Evolutionary conservation across 2,329 filamentous ascomycete species (phyloP), one percentile per base, ranked within the genome.

Genomic region (Ceratocystis ficicola): DNA sequence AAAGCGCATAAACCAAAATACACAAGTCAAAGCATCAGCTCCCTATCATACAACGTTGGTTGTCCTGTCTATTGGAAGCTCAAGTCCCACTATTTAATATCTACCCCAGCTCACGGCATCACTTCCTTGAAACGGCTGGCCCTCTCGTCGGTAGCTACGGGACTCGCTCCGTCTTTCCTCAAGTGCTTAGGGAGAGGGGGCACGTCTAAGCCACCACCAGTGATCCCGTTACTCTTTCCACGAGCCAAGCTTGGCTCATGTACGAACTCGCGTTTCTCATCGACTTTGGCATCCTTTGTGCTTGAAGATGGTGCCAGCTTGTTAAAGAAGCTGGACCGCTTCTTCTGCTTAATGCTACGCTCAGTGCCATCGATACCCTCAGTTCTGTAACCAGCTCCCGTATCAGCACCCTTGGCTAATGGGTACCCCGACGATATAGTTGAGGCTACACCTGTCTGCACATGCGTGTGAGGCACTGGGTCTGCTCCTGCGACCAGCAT

Each of bases 61-160:
- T 12, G n/a, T 8, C 22, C 48, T 20, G 3, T 22, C 46, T n/a
- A 20, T 20, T 3, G 7, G 20, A 20, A 50, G 3, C 36, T 3
- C 48, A 25, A 25, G 20, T 12, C n/a, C 28, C 10, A 36, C 55
- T 10, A 59, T 10, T 36, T n/a, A 20, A 36, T 6, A 28, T 59
- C 28, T 20, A 17, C 28, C 22, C 22, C 36, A 28, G 32, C 22
- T 41, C 10, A 64, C 22, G 36, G 63, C 52, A 67, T 67, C 4
- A 65, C 61, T 41, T 67, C 63, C 25, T 63, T 65, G 41, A 67
- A 67, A 17, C 66, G 59, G 32, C 63, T 65, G 6, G 64, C 50
- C 55, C 63, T 44, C 41, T 65, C 63, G 55, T 65, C 63, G 10
- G 48, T 30, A 36, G 17, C 22, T 3, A 28, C 30, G 6, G 36